A percentile compares a stretch with the other conserved stretches of the same genome.
Evolutionary conservation across 257 asterid genomes (phyloP).

Genomic region (Avicennia marina): DNA sequence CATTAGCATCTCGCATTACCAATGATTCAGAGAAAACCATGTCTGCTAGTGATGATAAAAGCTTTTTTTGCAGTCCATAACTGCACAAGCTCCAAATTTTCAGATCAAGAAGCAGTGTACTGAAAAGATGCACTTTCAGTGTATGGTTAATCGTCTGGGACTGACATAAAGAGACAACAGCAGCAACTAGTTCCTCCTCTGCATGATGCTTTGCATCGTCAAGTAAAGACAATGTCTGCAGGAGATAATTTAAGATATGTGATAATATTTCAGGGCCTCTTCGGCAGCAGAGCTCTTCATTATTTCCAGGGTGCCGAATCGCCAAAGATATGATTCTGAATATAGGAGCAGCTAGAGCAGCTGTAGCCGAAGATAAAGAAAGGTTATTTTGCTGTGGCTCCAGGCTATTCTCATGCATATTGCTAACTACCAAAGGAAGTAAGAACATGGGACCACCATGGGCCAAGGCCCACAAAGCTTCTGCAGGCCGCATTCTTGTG

Average conservation of each 20-base stretch:
- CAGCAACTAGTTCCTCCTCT: constrained; percentile 93
- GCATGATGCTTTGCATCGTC: constrained; percentile 59
- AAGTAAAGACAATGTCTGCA: constrained; percentile 70
- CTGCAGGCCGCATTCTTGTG: constrained; percentile 82
- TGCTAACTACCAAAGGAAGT: constrained; percentile 85
- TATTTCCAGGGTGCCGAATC: constrained; percentile 79
- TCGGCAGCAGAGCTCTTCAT: constrained; percentile 81
- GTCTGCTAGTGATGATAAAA: constrained; percentile 94
- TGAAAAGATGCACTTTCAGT: constrained; percentile 90
- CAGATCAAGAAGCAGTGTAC: constrained; percentile 84
- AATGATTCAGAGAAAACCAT: constrained; percentile 93
- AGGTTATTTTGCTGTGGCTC: constrained; percentile 75
- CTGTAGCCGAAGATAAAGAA: constrained; percentile 64
- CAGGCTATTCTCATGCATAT: constrained; percentile 73
- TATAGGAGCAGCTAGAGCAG: constrained; percentile 88
- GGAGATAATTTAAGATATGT: constrained; percentile 79
- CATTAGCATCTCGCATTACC: constrained; percentile 96
- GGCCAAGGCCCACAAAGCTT: constrained; percentile 96
- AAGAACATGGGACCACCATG: constrained; percentile 93
- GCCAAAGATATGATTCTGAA: constrained; percentile 91
- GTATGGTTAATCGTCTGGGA: constrained; percentile 77
- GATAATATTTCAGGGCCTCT: constrained; percentile 97
- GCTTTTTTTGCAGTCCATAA: constrained; percentile 95
- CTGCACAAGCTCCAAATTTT: constrained; percentile 97
- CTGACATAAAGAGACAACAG: constrained; percentile 85